Evolutionary conservation across 176 grass and related monocot species (phyloP), one percentile per base, ranked within the genome.

Genomic region (Saccharum spontaneum): DNA sequence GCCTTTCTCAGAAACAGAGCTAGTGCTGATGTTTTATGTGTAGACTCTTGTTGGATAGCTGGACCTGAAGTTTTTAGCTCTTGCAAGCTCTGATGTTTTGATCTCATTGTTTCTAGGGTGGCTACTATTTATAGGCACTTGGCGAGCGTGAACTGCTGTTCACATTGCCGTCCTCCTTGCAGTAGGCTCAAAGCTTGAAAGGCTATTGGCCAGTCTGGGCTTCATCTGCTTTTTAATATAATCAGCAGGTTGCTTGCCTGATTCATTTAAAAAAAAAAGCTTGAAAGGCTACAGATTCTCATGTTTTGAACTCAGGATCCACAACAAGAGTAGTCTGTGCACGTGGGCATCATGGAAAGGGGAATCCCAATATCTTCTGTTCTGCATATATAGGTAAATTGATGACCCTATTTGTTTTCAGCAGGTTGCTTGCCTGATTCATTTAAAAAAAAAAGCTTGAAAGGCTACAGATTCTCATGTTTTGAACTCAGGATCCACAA

Each of bases 61-160:
- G 22, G 62, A 6, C 68, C 68, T 75, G 22, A 79, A 79, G 37
- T 13, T 45, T 86, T 66, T 73, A 7, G 22, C 3, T 77, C 54
- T 69, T 71, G 41, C 34, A 79, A 78, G 71, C 67, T 83, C 76
- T 22, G 75, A 22, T 84, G 81, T 36, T 80, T 81, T 80, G 83
- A 79, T 84, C 18, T 31, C 41, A 70, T 20, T 76, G 70, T 43
- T 91, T 69, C 81, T 84, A n/a, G 17, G 62, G 23, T 54, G 69
- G 20, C 76, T 6, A 34, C 23, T 91, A 91, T 80, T 91, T 91
- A 91, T 91, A 91, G 89, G 65, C 70, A 5, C 17, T 64, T 38
- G 60, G 36, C 16, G 66, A 37, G 34, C 20, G 24, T 40, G 46
- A 46, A 57, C 66, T 72, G 67, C 61, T 69, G 33, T 34, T 70